A percentile compares a stretch with the other conserved stretches of the same genome.
phyloP scores from a whole-genome alignment of 1,284 basidiomycete genomes.

The Cryptococcus wingfieldii region DNA sequence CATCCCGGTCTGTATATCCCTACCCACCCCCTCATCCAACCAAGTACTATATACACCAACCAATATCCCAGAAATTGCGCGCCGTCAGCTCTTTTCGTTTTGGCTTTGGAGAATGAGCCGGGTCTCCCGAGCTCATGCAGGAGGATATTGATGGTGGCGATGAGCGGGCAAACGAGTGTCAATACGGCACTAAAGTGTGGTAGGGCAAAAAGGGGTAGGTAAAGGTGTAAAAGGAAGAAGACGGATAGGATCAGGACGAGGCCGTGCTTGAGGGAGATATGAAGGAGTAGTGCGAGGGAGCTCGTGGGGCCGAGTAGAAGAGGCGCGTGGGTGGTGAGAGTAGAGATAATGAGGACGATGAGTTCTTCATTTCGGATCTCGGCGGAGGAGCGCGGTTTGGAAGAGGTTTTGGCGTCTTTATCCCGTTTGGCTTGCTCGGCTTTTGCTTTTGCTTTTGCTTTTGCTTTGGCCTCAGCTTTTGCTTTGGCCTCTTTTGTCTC shows the following conservation, averaged over 20 bases:
- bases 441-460: background rate
- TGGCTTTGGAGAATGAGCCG: background rate
- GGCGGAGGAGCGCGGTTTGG: background rate
- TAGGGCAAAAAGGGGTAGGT: constrained; percentile 15
- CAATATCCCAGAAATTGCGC: constrained; percentile 22
- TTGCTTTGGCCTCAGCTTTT: background rate
- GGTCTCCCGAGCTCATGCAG: background rate
- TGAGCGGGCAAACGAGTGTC: constrained; percentile 20
- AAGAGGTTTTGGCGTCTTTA: background rate
- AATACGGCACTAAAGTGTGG: constrained; percentile 17
- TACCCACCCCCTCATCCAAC: constrained; percentile 7
- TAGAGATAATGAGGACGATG: background rate
- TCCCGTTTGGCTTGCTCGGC: background rate
- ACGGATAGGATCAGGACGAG: constrained; percentile 5
- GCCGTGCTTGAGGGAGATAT: background rate
- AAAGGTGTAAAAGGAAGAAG: constrained; percentile 14
- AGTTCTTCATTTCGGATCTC: constrained; percentile 5
- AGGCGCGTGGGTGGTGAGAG: constrained; percentile 13
- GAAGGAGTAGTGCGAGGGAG: constrained; percentile 5
- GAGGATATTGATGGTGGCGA: constrained; percentile 10
- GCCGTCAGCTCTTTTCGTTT: constrained; percentile 3
- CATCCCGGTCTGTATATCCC: constrained; percentile 13
- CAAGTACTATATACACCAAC: constrained; percentile 13
- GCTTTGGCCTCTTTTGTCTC: background rate
- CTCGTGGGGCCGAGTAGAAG: constrained; percentile 7